phyloP scores from a whole-genome alignment of 2,329 filamentous ascomycete genomes.

The Diaporthe batatas region DNA sequence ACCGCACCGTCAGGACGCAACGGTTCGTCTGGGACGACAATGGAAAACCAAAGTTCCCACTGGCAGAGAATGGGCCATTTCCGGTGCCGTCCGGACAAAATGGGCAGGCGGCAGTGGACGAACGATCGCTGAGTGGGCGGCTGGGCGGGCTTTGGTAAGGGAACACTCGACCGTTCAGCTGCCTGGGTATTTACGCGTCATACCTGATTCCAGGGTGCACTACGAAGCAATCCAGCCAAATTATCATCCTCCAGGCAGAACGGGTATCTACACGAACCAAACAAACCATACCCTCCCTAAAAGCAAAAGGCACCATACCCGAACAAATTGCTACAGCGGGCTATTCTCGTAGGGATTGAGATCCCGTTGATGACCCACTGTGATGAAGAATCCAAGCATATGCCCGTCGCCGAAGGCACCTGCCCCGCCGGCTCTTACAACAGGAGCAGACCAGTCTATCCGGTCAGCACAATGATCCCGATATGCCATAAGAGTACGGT shows the following conservation, averaged over 20 bases:
- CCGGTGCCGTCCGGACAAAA: conserved; percentile 50
- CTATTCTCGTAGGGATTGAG: too few relatives aligned
- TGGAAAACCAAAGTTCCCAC: conserved; percentile 51
- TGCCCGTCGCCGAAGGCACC: not conserved
- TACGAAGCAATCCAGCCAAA: not conserved
- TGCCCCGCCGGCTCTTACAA: not conserved
- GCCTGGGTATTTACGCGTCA: not conserved
- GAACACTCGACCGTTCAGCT: not conserved
- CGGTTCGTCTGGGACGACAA: conserved; percentile 53
- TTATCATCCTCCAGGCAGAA: not conserved
- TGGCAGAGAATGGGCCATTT: conserved; percentile 53
- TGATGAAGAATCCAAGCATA: not conserved
- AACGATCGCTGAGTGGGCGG: conserved; percentile 43
- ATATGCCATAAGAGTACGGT: not conserved
- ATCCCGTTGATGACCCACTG: not conserved
- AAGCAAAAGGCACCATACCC: not conserved
- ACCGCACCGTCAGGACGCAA: conserved; percentile 52
- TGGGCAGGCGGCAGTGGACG: conserved; percentile 32
- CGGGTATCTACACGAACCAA: too few relatives aligned
- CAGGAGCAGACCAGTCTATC: not conserved
- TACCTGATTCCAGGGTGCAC: too few relatives aligned
- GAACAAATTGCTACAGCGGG: too few relatives aligned
- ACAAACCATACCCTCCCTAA: not conserved
- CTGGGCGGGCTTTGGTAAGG: not conserved
- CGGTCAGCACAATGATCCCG: too few relatives aligned